Evolutionary conservation across 176 grass and related monocot genomes (phyloP).

Genomic region (Hyparrhenia diplandra): DNA sequence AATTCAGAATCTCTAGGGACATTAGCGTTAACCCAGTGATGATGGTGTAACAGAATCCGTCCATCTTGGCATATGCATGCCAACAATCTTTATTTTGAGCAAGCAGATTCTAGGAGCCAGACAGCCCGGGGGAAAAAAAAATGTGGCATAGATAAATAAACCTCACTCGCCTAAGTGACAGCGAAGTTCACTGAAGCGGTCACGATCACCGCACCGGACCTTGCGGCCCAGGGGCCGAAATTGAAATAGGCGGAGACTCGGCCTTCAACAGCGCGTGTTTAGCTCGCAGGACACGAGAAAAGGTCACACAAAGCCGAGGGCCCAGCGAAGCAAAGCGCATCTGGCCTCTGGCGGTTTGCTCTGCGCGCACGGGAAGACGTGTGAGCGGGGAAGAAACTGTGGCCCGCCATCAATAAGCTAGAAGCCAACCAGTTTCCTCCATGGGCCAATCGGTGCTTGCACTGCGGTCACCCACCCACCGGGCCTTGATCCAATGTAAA

Average conservation of each 20-base stretch:
- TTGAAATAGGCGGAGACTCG: not conserved
- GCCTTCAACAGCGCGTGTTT: not conserved
- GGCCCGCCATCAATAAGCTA: no score
- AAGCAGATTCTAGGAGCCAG: not conserved
- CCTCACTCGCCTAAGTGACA: constrained; percentile 5
- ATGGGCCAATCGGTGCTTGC: no score
- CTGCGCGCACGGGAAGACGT: no score
- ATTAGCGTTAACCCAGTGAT: not conserved
- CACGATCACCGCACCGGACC: not conserved
- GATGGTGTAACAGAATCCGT: not conserved
- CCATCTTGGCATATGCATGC: constrained; percentile 26
- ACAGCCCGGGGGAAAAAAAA: not conserved
- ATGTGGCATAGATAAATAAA: constrained; percentile 5
- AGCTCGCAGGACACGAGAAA: no score
- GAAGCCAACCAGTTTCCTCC: no score
- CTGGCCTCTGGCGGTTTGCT: no score
- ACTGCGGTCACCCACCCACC: no score
- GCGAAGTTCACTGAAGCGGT: constrained; percentile 8
- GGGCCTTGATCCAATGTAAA: no score
- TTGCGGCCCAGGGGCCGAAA: not conserved
- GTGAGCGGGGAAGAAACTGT: no score
- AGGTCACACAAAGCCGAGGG: no score
- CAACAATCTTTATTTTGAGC: not conserved
- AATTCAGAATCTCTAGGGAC: not conserved
- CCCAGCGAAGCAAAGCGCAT: no score